These are phyloP conservation scores for Solanum virginianum DNA, from an alignment of 257 asterid species.

Conservation along the genomic window DNA sequence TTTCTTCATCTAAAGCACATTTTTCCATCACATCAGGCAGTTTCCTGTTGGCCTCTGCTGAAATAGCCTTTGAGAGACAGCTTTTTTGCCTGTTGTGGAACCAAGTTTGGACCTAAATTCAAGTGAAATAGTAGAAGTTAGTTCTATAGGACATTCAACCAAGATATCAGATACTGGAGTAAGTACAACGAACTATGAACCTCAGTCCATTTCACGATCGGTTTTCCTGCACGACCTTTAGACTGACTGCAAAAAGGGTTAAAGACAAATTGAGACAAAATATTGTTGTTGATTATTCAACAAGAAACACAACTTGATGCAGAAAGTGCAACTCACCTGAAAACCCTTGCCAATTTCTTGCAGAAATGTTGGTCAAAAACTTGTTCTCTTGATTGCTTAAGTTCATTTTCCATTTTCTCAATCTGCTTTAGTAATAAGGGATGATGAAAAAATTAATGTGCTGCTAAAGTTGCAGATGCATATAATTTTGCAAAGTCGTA, in stretches of 20 bases:
- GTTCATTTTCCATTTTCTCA: constrained; percentile 46
- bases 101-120: constrained; percentile 60
- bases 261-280: neutral
- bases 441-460: neutral
- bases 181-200: constrained; percentile 17
- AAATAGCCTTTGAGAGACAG: constrained; percentile 12
- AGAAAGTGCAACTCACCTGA: constrained; percentile 36
- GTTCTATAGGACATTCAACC: neutral
- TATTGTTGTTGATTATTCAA: neutral
- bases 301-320: neutral
- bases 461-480: neutral
- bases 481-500: neutral
- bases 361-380: constrained; percentile 31
- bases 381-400: constrained; percentile 20
- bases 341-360: constrained; percentile 49
- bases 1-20: constrained; percentile 11
- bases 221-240: constrained; percentile 85
- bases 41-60: constrained; percentile 11
- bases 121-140: neutral
- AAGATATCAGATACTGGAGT: neutral
- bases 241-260: constrained; percentile 38
- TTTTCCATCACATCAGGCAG: constrained; percentile 16
- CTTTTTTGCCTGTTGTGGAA: constrained; percentile 39
- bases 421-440: constrained; percentile 23
- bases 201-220: constrained; percentile 71